phyloP scores from a whole-genome alignment of 768 basidiomycete genomes.

The button mushroom (Agaricus bisporus) region DNA sequence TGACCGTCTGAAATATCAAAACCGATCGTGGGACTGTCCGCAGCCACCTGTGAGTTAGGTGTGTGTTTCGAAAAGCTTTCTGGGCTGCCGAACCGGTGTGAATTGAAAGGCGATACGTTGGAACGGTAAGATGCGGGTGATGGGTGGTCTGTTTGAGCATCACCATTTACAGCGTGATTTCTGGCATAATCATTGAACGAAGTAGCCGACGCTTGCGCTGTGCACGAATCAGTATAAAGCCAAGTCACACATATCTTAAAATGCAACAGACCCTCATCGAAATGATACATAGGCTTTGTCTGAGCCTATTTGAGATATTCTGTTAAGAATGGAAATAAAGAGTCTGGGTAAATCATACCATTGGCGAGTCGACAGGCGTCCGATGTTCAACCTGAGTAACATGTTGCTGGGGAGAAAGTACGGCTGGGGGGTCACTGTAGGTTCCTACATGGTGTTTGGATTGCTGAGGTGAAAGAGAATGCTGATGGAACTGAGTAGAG shows the following conservation, averaged over 20 bases:
- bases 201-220: not conserved
- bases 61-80: not conserved
- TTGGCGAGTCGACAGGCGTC: not conserved
- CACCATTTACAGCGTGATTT: not conserved
- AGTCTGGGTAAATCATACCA: not conserved
- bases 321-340: not conserved
- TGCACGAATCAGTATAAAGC: not conserved
- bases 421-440: not conserved
- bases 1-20: slow-evolving; percentile 1
- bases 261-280: slow-evolving; percentile 2
- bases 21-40: slow-evolving; percentile 1
- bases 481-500: not conserved
- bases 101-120: not conserved
- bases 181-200: not conserved
- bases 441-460: not conserved
- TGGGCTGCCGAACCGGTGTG: slow-evolving; percentile 2
- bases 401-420: not conserved
- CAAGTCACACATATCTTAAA: not conserved
- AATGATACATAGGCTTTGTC: not conserved
- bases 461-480: not conserved
- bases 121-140: slow-evolving; percentile 5
- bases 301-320: not conserved
- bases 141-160: not conserved
- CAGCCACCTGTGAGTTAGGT: not conserved
- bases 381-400: not conserved